These are phyloP conservation scores for Candida germanica DNA, from an alignment of 805 yeast species.

Conservation along the genomic window DNA sequence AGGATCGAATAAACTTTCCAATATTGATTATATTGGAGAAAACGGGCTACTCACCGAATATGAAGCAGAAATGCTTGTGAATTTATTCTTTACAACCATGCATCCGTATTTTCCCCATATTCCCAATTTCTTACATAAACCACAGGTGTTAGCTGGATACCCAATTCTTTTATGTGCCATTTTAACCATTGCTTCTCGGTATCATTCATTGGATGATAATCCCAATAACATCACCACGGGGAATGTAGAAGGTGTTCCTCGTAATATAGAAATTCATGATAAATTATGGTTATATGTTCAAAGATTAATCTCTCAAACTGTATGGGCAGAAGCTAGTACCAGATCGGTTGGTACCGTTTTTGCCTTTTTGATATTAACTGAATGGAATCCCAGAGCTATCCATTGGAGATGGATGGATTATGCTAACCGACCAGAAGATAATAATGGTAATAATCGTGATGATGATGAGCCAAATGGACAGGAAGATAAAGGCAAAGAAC, in stretches of 20 bases:
- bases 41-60: conserved; percentile 55
- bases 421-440: conserved; percentile 59
- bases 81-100: conserved; percentile 68
- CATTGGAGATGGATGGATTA: conserved; percentile 87
- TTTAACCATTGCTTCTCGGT: conserved; percentile 75
- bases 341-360: conserved; percentile 83
- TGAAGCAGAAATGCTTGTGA: conserved; percentile 58
- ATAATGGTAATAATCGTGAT: not conserved
- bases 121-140: conserved; percentile 67
- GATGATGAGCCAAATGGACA: not conserved
- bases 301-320: conserved; percentile 74
- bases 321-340: conserved; percentile 92
- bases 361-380: conserved; percentile 81
- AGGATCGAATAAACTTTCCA: conserved; percentile 48
- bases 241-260: conserved; percentile 27
- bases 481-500: conserved; percentile 25
- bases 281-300: conserved; percentile 84
- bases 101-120: conserved; percentile 90
- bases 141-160: conserved; percentile 65
- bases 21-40: conserved; percentile 59
- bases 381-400: conserved; percentile 95
- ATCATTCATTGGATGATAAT: conserved; percentile 54
- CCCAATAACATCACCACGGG: conserved; percentile 30
- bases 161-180: conserved; percentile 81
- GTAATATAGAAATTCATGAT: conserved; percentile 68